Evolutionary conservation across 257 asterid species (phyloP).

Genomic region (Prunella vulgaris): DNA sequence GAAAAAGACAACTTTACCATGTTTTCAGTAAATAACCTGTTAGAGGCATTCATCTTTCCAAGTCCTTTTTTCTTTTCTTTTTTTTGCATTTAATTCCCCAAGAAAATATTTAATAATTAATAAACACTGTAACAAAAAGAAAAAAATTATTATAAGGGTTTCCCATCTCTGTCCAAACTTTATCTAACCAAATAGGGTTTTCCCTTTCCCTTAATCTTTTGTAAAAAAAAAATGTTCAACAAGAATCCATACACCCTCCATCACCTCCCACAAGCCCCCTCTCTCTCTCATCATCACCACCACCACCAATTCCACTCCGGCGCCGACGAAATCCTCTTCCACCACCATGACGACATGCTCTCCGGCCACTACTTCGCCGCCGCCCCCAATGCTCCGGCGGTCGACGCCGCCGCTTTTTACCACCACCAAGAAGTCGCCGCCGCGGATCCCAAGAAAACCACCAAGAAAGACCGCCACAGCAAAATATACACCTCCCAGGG

Average conservation of each 20-base stretch:
- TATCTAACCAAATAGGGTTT: conserved; percentile 12
- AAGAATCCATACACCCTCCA: conserved; percentile 29
- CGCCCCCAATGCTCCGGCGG: conserved; percentile 13
- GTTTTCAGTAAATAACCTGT: conserved; percentile 24
- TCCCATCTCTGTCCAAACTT: not conserved
- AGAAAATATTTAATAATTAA: too few relatives aligned
- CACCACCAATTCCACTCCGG: conserved; percentile 19
- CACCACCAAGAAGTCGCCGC: conserved; percentile 7
- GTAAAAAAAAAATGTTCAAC: conserved; percentile 32
- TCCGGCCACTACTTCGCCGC: conserved; percentile 28
- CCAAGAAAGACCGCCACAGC: conserved; percentile 65
- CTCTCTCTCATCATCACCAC: not conserved
- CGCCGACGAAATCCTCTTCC: conserved; percentile 31
- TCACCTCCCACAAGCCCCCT: conserved; percentile 15
- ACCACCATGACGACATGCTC: conserved; percentile 30
- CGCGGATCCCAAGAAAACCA: conserved; percentile 1
- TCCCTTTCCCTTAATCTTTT: not conserved
- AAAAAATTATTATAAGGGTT: not conserved
- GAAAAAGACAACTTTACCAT: conserved; percentile 24
- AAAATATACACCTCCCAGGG: conserved; percentile 74
- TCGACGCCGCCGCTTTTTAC: conserved; percentile 26
- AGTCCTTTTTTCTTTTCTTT: conserved; percentile 17
- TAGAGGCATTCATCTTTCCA: conserved; percentile 15
- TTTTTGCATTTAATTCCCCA: not conserved
- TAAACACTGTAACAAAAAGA: too few relatives aligned